Percentiles rank a stretch among this genome's conserved stretches.
These are phyloP conservation scores for Plasmopara muralis DNA, from an alignment of 352 stramenopile genomes.

Conservation along the genomic window DNA sequence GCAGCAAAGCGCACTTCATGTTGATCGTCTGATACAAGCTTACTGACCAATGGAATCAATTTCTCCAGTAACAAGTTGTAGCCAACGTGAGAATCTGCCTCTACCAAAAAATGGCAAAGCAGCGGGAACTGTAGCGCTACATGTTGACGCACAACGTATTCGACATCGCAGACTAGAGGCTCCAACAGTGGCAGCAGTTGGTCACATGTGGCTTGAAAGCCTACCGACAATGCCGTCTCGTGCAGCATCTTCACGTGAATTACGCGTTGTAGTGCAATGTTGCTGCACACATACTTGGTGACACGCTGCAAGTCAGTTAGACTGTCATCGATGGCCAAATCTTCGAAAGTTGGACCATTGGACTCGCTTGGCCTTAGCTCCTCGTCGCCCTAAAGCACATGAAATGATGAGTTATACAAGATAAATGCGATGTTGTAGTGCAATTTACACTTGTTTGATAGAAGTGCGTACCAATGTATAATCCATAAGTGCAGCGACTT, in stretches of 20 bases:
- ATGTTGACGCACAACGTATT: slow-evolving; percentile 94
- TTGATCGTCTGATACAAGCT: slow-evolving; percentile 80
- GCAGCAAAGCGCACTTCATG: slow-evolving; percentile 84
- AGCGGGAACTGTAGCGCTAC: slow-evolving; percentile 87
- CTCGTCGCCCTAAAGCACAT: slow-evolving; percentile 18
- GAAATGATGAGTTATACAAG: background rate
- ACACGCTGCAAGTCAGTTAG: slow-evolving; percentile 93
- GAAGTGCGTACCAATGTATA: slow-evolving; percentile 35
- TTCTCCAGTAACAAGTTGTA: slow-evolving; percentile 74
- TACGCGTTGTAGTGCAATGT: slow-evolving; percentile 95
- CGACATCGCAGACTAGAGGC: slow-evolving; percentile 81
- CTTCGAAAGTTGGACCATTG: slow-evolving; percentile 92
- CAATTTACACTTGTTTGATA: background rate
- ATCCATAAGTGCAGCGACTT: background rate
- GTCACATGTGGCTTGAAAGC: slow-evolving; percentile 77
- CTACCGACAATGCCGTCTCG: slow-evolving; percentile 77
- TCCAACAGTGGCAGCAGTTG: slow-evolving; percentile 88
- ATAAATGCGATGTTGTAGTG: slow-evolving; percentile 1
- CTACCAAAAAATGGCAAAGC: slow-evolving; percentile 64
- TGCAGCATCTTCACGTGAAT: slow-evolving; percentile 96
- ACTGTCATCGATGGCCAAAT: slow-evolving; percentile 97
- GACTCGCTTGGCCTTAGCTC: slow-evolving; percentile 25
- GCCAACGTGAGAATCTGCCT: slow-evolving; percentile 34
- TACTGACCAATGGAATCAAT: slow-evolving; percentile 68
- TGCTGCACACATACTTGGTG: slow-evolving; percentile 92